Percentiles rank a stretch among this genome's conserved stretches.
Conservation (phyloP, 2,329 filamentous ascomycete genomes). For the Aureobasidium sp. region DNA sequence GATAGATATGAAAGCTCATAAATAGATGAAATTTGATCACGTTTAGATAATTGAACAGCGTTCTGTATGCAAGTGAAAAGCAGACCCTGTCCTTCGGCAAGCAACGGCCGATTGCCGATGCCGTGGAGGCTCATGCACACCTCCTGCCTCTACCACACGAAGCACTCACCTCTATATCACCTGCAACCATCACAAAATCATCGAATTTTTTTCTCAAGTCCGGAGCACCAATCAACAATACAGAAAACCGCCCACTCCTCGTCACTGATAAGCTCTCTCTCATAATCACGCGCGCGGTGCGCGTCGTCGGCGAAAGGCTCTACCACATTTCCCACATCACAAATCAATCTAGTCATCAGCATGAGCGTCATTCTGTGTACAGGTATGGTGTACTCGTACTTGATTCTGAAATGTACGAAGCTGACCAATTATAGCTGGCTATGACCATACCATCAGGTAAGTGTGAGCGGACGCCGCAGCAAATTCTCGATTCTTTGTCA, state of each 20-base stretch:
- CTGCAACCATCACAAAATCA: constrained; percentile 2
- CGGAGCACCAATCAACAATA: background rate
- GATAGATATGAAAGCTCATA: too few species aligned
- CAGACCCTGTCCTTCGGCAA: constrained; percentile 3
- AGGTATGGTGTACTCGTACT: constrained; percentile 40
- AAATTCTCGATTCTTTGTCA: constrained; percentile 10
- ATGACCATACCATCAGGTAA: constrained; percentile 70
- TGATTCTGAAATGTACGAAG: background rate
- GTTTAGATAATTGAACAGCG: background rate
- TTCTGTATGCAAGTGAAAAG: background rate
- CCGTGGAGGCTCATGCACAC: background rate
- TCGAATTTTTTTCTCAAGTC: background rate
- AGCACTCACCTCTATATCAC: constrained; percentile 3
- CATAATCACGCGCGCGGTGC: background rate
- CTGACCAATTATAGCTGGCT: constrained; percentile 50
- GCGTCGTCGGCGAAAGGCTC: background rate
- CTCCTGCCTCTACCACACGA: background rate
- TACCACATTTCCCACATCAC: background rate
- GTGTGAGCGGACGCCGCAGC: constrained; percentile 19
- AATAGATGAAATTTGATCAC: too few species aligned
- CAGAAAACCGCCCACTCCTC: background rate
- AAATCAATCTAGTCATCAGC: constrained; percentile 4
- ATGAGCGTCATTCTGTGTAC: constrained; percentile 65
- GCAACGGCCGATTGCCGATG: background rate
- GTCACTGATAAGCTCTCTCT: background rate